phyloP scores from a whole-genome alignment of 2,329 filamentous ascomycete genomes.

The Trichoderma koningii region DNA sequence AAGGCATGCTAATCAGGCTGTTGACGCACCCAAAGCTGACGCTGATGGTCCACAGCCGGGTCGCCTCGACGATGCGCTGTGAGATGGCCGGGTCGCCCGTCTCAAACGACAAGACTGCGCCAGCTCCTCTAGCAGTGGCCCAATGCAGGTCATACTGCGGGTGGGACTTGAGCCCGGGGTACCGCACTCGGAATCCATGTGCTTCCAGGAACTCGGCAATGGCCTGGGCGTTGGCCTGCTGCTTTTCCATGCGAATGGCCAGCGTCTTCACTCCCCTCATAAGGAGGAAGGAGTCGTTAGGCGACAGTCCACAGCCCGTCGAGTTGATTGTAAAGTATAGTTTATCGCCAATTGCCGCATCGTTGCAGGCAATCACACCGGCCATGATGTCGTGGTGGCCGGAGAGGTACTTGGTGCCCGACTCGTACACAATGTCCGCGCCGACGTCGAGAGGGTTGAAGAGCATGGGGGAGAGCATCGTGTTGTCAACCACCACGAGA shows the following conservation, averaged over 20 bases:
- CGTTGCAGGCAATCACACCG: conserved; percentile 90
- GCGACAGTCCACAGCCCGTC: conserved; percentile 88
- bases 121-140: conserved; percentile 91
- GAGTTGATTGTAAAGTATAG: conserved; percentile 98
- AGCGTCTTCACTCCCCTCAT: conserved; percentile 96
- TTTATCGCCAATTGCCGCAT: conserved; percentile 76
- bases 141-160: conserved; percentile 96
- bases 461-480: conserved; percentile 95
- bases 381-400: conserved; percentile 99
- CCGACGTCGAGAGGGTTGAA: conserved; percentile 92
- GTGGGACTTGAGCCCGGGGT: conserved; percentile 90
- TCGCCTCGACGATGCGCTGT: conserved; percentile 91
- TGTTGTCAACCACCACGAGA: conserved; percentile 94
- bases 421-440: conserved; percentile 96
- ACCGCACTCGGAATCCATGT: conserved; percentile 91
- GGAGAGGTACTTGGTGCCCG: conserved; percentile 95
- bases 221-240: conserved; percentile 85
- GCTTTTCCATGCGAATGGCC: conserved; percentile 97
- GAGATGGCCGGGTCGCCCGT: conserved; percentile 83
- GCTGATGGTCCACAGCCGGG: conserved; percentile 89
- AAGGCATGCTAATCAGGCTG: conserved; percentile 98
- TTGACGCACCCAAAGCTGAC: conserved; percentile 99
- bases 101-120: conserved; percentile 93
- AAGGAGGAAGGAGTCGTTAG: conserved; percentile 94
- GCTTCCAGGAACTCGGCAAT: conserved; percentile 91